Percentiles rank a stretch among this genome's conserved stretches.
phyloP scores from a whole-genome alignment of 306 rosid species.

The Vicia sativa region DNA sequence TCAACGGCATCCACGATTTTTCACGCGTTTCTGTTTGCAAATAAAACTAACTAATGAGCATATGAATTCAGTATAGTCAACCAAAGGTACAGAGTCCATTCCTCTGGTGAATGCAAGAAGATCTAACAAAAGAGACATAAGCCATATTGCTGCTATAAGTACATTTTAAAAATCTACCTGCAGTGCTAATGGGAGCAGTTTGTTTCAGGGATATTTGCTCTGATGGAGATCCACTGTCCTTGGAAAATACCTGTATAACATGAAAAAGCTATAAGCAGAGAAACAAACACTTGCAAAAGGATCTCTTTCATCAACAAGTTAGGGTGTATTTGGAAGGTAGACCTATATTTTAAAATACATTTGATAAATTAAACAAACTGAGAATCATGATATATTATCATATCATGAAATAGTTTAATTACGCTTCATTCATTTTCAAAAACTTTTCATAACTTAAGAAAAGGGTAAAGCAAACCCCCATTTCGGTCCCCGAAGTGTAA shows the following conservation, averaged over 20 bases:
- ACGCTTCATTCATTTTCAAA: no score
- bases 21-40: slow-evolving; percentile 48
- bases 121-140: background rate
- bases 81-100: background rate
- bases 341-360: no score
- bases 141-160: slow-evolving; percentile 20
- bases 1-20: slow-evolving; percentile 25
- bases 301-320: slow-evolving; percentile 12
- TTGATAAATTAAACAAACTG: no score
- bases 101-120: slow-evolving; percentile 17
- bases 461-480: no score
- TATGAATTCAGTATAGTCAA: slow-evolving; percentile 1
- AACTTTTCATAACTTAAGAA: no score
- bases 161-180: slow-evolving; percentile 43
- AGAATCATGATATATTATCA: no score
- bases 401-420: no score
- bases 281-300: slow-evolving; percentile 5
- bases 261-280: slow-evolving; percentile 23
- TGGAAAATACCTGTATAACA: slow-evolving; percentile 65
- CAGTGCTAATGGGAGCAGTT: slow-evolving; percentile 36
- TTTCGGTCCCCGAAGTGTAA: no score
- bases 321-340: no score
- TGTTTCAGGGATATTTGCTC: slow-evolving; percentile 32
- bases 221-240: slow-evolving; percentile 59
- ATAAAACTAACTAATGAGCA: slow-evolving; percentile 26